Evolutionary conservation across 2,329 filamentous ascomycete species (phyloP).

Genomic region (Cercospora sp.): DNA sequence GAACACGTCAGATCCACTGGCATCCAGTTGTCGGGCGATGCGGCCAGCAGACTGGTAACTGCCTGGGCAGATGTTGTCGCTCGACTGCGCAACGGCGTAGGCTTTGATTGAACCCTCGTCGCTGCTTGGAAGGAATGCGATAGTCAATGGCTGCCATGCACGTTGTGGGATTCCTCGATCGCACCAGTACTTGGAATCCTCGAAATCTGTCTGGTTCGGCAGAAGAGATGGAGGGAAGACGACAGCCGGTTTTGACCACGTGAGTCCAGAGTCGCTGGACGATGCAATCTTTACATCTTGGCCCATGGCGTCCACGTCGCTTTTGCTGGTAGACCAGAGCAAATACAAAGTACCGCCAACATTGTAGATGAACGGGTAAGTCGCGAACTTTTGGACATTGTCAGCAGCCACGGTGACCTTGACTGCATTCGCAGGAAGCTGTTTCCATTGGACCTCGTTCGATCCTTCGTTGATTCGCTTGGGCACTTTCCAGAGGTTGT

Average conservation of each 20-base stretch:
- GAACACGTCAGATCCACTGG: slow-evolving; percentile 9
- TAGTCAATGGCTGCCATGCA: slow-evolving; percentile 19
- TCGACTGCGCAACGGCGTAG: slow-evolving; percentile 19
- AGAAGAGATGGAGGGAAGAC: slow-evolving; percentile 16
- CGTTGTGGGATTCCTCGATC: slow-evolving; percentile 13
- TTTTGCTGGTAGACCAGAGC: slow-evolving; percentile 15
- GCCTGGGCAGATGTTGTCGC: slow-evolving; percentile 19
- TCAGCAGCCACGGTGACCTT: slow-evolving; percentile 9
- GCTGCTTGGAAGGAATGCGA: slow-evolving; percentile 9
- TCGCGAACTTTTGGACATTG: slow-evolving; percentile 10
- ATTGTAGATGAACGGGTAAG: slow-evolving; percentile 17
- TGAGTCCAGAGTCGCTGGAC: slow-evolving; percentile 13
- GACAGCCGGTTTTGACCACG: slow-evolving; percentile 11
- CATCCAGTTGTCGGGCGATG: slow-evolving; percentile 13
- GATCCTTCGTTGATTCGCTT: background rate
- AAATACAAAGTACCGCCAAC: slow-evolving; percentile 17
- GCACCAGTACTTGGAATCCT: slow-evolving; percentile 15
- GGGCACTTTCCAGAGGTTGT: slow-evolving; percentile 18
- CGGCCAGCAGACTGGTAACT: slow-evolving; percentile 15
- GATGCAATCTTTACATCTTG: slow-evolving; percentile 13
- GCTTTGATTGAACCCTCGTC: slow-evolving; percentile 13
- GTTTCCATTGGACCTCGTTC: slow-evolving; percentile 12
- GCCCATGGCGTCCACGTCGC: slow-evolving; percentile 17
- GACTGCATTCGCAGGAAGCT: slow-evolving; percentile 11
- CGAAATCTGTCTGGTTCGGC: slow-evolving; percentile 13